Base-by-base conservation (phyloP, 2,329 filamentous ascomycete genomes). In the Ascomycota sp. region DNA sequence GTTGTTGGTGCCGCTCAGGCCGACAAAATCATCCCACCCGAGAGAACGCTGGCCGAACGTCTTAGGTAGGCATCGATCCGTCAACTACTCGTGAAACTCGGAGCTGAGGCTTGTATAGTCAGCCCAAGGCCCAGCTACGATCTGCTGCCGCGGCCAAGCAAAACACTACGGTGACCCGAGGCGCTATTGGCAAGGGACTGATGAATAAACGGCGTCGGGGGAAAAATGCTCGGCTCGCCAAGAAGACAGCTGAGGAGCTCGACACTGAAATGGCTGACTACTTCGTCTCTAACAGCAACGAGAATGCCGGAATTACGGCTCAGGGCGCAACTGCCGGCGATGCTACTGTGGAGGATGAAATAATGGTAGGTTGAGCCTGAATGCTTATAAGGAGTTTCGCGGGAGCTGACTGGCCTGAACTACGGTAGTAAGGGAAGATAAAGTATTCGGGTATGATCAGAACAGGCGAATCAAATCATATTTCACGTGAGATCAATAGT, bases 261-360 rank as follows among this genome's bases (percentile, higher is more conserved):
- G 89, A 98, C 51, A 83, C 81, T 4, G 89, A 98, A 53, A 98
- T 98, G 89, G 75, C 72, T 13, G 89, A 95, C 53, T 98, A 98
- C 60, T 95, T 91, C 50, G 71, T 64, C 25, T 51, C 55, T 35
- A 43, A 44, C 38, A 58, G 51, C 30, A 59, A 59, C 39, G 58
- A 53, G 31, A 56, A 54, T 25, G 54, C 50, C 35, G 56, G 57
- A 25, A 51, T 56, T 30, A n/a, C 3, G 5, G 26, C 9, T 11
- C 17, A 10, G 13, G 61, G 57, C 20, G 58, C 58, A 36, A 58
- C 63, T 34, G 43, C 56, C 32, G 66, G 60, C 28, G 69, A 74
- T 43, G 68, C 65, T 24, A 47, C 63, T n/a, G 75, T 75, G 70
- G 69, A 72, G 41, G 69, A 75, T 36, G 70, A 74, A 42, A 73